Conservation (phyloP, 805 yeast species). For the Sugiyamaella chiloensis region DNA sequence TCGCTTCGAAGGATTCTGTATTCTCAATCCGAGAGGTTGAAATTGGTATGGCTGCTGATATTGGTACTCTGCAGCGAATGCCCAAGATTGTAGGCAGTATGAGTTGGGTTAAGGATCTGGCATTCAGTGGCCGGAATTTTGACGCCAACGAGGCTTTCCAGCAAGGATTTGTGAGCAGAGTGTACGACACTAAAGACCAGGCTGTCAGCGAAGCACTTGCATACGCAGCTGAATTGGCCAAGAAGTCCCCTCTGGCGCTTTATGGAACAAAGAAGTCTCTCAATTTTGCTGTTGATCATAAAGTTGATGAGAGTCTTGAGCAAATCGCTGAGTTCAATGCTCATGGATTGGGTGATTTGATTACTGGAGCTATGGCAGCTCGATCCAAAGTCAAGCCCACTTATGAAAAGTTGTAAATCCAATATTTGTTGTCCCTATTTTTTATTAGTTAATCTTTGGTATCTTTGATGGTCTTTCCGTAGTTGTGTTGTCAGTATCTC, state of each 20-base stretch:
- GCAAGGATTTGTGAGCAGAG: constrained; percentile 54
- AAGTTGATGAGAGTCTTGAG: constrained; percentile 46
- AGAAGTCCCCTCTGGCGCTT: constrained; percentile 55
- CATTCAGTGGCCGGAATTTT: constrained; percentile 60
- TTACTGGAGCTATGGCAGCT: constrained; percentile 31
- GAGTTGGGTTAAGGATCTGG: constrained; percentile 57
- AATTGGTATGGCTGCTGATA: constrained; percentile 74
- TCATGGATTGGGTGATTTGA: constrained; percentile 34
- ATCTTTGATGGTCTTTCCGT: too few relatives aligned
- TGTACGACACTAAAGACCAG: constrained; percentile 44
- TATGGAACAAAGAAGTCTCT: constrained; percentile 59
- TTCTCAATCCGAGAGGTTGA: constrained; percentile 67
- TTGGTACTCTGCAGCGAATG: constrained; percentile 70
- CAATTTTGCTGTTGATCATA: constrained; percentile 41
- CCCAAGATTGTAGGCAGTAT: constrained; percentile 52
- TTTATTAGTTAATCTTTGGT: too few relatives aligned
- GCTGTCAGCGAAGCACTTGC: constrained; percentile 50
- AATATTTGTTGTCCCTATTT: too few relatives aligned
- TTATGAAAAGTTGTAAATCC: constrained; percentile 29
- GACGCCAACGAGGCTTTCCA: constrained; percentile 51
- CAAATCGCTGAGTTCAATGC: constrained; percentile 56
- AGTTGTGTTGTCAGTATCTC: too few relatives aligned
- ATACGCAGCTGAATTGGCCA: constrained; percentile 47
- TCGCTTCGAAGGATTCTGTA: constrained; percentile 49
- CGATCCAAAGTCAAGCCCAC: constrained; percentile 29